These are phyloP conservation scores for Torulaspora franciscae DNA, from an alignment of 805 yeast species.

Conservation along the genomic window DNA sequence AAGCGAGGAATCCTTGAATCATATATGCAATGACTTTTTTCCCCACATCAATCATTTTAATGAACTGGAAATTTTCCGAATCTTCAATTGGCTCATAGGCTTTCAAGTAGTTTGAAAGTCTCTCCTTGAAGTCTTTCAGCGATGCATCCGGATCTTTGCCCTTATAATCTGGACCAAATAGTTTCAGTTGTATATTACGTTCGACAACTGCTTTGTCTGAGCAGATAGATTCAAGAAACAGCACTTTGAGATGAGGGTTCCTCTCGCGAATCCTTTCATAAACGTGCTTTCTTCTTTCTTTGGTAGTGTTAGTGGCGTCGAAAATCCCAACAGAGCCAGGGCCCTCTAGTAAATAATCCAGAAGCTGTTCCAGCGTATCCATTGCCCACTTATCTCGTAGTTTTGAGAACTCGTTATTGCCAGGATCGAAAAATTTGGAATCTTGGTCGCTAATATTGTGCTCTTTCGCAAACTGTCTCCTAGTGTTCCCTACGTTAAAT, in stretches of 20 bases:
- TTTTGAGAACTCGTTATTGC: slow-evolving; percentile 55
- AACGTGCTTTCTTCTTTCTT: slow-evolving; percentile 55
- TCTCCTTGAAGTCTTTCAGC: slow-evolving; percentile 70
- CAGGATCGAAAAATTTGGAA: slow-evolving; percentile 84
- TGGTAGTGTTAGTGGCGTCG: slow-evolving; percentile 79
- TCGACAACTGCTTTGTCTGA: slow-evolving; percentile 75
- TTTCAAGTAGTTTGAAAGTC: slow-evolving; percentile 76
- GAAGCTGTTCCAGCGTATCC: slow-evolving; percentile 79
- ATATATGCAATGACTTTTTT: slow-evolving; percentile 88
- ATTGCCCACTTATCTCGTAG: slow-evolving; percentile 93
- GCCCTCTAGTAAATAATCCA: slow-evolving; percentile 74
- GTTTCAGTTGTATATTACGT: slow-evolving; percentile 74
- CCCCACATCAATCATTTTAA: slow-evolving; percentile 95
- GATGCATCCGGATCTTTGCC: slow-evolving; percentile 81
- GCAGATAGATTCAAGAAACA: slow-evolving; percentile 84
- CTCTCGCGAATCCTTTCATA: slow-evolving; percentile 52
- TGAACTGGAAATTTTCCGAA: slow-evolving; percentile 69
- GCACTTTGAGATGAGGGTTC: slow-evolving; percentile 63
- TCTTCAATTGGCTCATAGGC: slow-evolving; percentile 91
- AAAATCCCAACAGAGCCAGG: slow-evolving; percentile 90
- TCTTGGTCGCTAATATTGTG: slow-evolving; percentile 46
- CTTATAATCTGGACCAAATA: slow-evolving; percentile 89
- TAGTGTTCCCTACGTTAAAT: slow-evolving; percentile 92
- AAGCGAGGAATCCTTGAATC: slow-evolving; percentile 81
- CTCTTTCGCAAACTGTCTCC: slow-evolving; percentile 60